These are phyloP conservation scores for Eimeria falciformis DNA, from an alignment of 169 alveolate species.

Conservation along the genomic window DNA sequence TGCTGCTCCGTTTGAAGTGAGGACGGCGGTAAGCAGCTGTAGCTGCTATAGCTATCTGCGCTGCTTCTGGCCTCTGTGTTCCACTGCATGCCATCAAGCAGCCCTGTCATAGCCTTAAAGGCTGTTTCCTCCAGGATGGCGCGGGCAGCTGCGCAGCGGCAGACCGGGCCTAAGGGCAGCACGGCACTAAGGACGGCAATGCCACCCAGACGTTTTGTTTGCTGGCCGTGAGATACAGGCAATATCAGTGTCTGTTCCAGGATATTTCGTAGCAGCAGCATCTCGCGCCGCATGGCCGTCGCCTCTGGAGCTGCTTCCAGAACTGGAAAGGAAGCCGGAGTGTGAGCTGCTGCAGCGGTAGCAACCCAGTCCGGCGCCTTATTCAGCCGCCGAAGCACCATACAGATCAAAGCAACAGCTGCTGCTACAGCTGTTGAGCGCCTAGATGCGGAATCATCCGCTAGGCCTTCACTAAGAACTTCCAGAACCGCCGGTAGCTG, in stretches of 20 bases:
- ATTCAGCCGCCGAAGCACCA: slow-evolving; percentile 43
- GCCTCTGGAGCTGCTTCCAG: slow-evolving; percentile 7
- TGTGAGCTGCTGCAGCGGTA: background rate
- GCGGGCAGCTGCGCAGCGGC: slow-evolving; percentile 16
- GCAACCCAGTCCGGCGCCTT: background rate
- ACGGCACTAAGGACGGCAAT: slow-evolving; percentile 8
- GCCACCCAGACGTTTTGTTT: slow-evolving; percentile 20
- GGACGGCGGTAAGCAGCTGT: background rate
- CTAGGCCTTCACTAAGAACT: background rate
- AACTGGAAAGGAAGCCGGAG: background rate
- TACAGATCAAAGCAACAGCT: slow-evolving; percentile 8
- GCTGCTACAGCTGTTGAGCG: slow-evolving; percentile 30
- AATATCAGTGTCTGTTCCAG: slow-evolving; percentile 43
- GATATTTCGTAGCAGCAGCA: slow-evolving; percentile 31
- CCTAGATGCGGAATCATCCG: background rate
- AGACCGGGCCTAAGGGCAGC: slow-evolving; percentile 20
- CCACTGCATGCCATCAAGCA: background rate
- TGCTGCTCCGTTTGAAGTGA: no score
- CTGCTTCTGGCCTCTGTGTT: background rate
- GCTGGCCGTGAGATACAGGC: slow-evolving; percentile 11
- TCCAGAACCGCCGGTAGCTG: slow-evolving; percentile 38
- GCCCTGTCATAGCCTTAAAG: background rate
- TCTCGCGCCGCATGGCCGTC: background rate
- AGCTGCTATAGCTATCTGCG: background rate
- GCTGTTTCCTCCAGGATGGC: slow-evolving; percentile 12